Evolutionary conservation across 495 filamentous ascomycete genomes (phyloP), one percentile per base, ranked within the genome.

Genomic region (Bombardia bombarda): DNA sequence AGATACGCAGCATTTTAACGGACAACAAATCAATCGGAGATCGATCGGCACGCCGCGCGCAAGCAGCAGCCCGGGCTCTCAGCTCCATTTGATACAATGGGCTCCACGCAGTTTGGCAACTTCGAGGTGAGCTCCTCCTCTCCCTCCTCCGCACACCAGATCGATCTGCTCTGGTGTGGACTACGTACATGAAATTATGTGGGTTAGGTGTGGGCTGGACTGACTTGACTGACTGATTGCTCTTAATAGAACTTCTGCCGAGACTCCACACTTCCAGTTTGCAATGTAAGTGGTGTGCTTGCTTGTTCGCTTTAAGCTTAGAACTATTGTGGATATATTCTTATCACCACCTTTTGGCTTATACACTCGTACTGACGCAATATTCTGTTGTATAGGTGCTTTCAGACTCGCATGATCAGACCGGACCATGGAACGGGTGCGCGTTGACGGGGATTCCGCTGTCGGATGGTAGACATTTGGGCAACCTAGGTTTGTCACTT

Each of bases 191-290:
- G n/a, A n/a, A n/a, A n/a, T n/a, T n/a, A n/a, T n/a, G n/a, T n/a
- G n/a, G n/a, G n/a, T n/a, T n/a, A n/a, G n/a, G n/a, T n/a, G n/a
- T n/a, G n/a, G n/a, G n/a, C n/a, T n/a, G n/a, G n/a, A n/a, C n/a
- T n/a, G n/a, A n/a, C n/a, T n/a, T n/a, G 22, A 40, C 60, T 62
- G 45, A 64, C 51, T 22, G 22, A 13, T 22, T 33, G 24, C 7
- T 4, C 40, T 47, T 7, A 16, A 48, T 56, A 94, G 86, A 70
- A 92, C 68, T 95, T 99, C 62, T 99, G 92, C 80, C 84, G 85
- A 55, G 87, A 95, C 70, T 89, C 89, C 49, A 96, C 90, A 49
- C 73, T 99, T 57, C 92, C 92, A 49, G 79, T 95, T 51, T 96
- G 90, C 78, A 95, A 95, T 77, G 90, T 97, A 78, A 49, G 90